Evolutionary conservation across 345 rosid genomes (phyloP), one percentile per base, ranked within the genome.

Genomic region (Gossypium rotundifolium): DNA sequence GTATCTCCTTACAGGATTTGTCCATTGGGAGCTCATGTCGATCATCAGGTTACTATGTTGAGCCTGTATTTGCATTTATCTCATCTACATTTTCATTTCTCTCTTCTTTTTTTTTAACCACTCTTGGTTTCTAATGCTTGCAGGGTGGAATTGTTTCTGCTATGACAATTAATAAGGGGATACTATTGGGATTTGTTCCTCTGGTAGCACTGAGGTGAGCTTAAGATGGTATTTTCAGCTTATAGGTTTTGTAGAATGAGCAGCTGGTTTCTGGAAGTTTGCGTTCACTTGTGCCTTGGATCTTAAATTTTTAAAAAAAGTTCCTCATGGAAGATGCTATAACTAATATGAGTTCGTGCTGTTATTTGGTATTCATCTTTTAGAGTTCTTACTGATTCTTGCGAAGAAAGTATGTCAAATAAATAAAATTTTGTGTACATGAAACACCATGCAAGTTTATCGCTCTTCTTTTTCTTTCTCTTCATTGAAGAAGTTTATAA

Each of bases 21-120:
- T 85, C 98, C 99, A 42, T 76, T 94, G 78, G 99, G 98, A 72
- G 99, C 99, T 82, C 98, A 88, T 79, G 89, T 91, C 71, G 99
- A 94, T 87, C 99, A 91, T 76, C 99, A 94, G 95, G 98, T 91
- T 49, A 11, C 76, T 75, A 73, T 67, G 1, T 27, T 71, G 51
- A 73, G 1, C 17, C 16, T 59, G 44, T 51, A 29, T 57, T 57
- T 48, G 49, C 64, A 40, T 11, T 22, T 13, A 20, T 44, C 14
- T 44, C 51, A 75, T 18, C 2, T 72, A 18, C n/a, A 23, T 46
- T 45, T 33, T 17, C 22, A 60, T 14, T 58, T 44, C 14, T 16
- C 9, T 33, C 40, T 16, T 33, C 6, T 33, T 1, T 27, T 1
- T 27, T 45, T 22, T 9, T 69, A 22, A 48, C 8, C 2, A 49